Base-by-base conservation (phyloP, 441 rosid genomes). In the Sinapis alba region DNA sequence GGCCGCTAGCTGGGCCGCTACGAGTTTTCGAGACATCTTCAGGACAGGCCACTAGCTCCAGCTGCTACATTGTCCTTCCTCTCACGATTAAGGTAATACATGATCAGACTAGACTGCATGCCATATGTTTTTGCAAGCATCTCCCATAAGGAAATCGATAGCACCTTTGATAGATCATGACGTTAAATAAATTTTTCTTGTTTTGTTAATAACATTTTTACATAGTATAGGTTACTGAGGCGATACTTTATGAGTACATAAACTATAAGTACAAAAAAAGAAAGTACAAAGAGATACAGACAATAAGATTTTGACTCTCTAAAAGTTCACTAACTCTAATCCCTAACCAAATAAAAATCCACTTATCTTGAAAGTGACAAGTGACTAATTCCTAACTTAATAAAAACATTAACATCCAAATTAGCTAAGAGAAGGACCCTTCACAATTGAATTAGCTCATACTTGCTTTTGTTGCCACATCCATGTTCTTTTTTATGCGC, bases 241-340 rank as follows among this genome's bases (percentile, higher is more conserved):
- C 15, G 19, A 47, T 21, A 59, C 28, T 60, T 60, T 60, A 68
- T 60, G 24, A 68, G 64, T 36, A 60, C 11, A 62, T 18, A 56
- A 69, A 63, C 47, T 45, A 38, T 41, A 70, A 57, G 45, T 43
- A 71, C 28, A 32, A 0, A 62, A 57, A 77, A 23, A 32, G 30
- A 63, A 77, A 71, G 80, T 71, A 76, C 75, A 30, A 47, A 64
- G 66, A 64, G 76, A 77, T 58, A 43, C 60, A 12, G 79, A 76
- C 79, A 23, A 7, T 8, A 76, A 58, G 75, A 63, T 76, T 28
- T 45, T 34, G 67, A 71, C 71, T 23, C 58, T 68, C 16, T 38
- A 61, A 62, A 75, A 68, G 78, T 61, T 68, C 54, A 24, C 16
- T 75, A 12, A 45, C 38, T 58, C 28, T 32, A 16, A 67, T 47